Percentiles rank a stretch among this genome's conserved stretches.
phyloP scores from a whole-genome alignment of 1,139 yeast genomes.

The Suhomyces terraborum region DNA sequence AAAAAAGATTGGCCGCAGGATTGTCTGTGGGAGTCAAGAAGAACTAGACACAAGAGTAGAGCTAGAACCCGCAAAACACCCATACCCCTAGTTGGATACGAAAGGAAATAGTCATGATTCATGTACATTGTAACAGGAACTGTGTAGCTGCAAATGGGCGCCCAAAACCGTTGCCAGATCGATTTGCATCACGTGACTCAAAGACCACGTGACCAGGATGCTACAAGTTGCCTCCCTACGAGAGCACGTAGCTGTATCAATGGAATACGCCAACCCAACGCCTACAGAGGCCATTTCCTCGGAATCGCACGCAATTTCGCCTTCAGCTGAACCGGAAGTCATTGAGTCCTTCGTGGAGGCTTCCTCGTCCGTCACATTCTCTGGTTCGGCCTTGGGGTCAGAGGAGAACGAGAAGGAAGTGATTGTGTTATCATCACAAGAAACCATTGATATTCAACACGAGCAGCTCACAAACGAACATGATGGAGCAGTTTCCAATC shows the following conservation, averaged over 20 bases:
- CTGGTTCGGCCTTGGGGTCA: constrained; percentile 1
- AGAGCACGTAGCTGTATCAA: not conserved
- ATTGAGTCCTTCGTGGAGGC: not conserved
- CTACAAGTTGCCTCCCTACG: not conserved
- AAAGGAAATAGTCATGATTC: not conserved
- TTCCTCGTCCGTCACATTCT: not conserved
- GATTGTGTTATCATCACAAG: constrained; percentile 9
- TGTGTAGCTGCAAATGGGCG: too few species aligned
- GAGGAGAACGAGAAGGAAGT: constrained; percentile 5
- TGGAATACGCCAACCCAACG: not conserved
- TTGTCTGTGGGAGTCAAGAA: constrained; percentile 65
- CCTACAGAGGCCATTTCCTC: not conserved
- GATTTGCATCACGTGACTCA: constrained; percentile 1
- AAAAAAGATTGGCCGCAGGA: constrained; percentile 70
- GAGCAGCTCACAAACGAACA: not conserved
- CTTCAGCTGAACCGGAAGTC: not conserved
- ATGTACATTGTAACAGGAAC: not conserved
- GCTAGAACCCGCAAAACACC: too few species aligned
- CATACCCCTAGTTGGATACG: constrained; percentile 1
- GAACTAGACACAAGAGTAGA: too few species aligned
- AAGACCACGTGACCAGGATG: not conserved
- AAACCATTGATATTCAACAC: constrained; percentile 6
- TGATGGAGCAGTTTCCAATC: not conserved
- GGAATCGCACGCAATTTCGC: not conserved
- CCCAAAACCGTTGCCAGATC: too few species aligned